Evolutionary conservation across 2,329 filamentous ascomycete genomes (phyloP).

Genomic region (Colletotrichum melonis): DNA sequence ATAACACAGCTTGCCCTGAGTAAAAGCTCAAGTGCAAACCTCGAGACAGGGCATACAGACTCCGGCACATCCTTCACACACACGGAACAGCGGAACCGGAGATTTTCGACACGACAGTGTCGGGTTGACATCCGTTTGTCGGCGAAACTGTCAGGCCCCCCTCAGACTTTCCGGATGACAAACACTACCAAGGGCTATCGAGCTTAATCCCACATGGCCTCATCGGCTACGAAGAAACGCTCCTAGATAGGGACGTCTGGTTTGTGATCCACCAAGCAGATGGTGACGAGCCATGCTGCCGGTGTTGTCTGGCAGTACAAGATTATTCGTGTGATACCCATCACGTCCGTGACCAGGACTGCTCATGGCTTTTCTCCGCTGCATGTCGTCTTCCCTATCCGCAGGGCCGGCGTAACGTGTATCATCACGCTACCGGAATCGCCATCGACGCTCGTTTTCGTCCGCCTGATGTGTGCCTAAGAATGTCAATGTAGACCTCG

Average conservation of each 20-base stretch:
- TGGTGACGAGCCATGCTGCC: slow-evolving; percentile 15
- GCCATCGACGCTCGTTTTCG: neutral
- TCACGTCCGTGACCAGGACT: neutral
- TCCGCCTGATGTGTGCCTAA: neutral
- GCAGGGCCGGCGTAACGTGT: neutral
- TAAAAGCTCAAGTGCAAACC: slow-evolving; percentile 23
- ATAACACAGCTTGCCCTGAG: neutral
- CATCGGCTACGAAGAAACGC: neutral
- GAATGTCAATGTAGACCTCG: neutral
- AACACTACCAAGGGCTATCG: neutral
- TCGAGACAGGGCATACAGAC: slow-evolving; percentile 4
- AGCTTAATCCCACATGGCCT: neutral
- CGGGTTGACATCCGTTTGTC: slow-evolving; percentile 12
- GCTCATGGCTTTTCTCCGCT: slow-evolving; percentile 6
- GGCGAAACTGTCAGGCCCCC: neutral
- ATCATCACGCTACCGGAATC: neutral
- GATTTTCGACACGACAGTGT: slow-evolving; percentile 18
- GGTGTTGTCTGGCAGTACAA: slow-evolving; percentile 4
- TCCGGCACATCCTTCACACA: slow-evolving; percentile 29
- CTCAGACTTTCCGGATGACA: neutral
- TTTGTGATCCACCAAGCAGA: neutral
- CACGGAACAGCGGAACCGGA: slow-evolving; percentile 27
- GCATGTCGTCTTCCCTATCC: neutral
- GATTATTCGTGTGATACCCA: neutral
- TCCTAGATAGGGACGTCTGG: neutral